Evolutionary conservation across 768 basidiomycete species (phyloP), one percentile per base, ranked within the genome.

Genomic region (Trametes gibbosa): DNA sequence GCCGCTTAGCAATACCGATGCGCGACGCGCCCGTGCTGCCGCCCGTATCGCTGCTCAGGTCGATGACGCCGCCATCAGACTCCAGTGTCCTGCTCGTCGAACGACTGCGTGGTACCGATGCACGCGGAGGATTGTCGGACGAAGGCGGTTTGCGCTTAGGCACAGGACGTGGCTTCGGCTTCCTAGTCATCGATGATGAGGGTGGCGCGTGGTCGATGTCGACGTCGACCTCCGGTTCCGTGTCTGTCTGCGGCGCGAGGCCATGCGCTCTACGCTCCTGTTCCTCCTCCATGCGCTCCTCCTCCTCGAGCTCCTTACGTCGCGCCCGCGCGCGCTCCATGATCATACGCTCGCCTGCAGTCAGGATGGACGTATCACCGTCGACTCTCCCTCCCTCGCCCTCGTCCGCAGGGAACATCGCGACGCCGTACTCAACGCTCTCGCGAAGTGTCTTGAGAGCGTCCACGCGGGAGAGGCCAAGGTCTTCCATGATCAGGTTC

Each of bases 401-500:
- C 10, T 78, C 74, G 29, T 76, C 79, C 41, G 84, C 87, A 0
- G 91, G 90, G 70, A 93, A 95, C 85, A 90, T 89, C 6, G 87
- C 85, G 8, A 87, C 86, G 0, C 95, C 95, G 68, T 93, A 97
- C 35, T 82, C 82, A 0, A 87, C 81, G 59, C 93, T 95, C 46
- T 90, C 86, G 27, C 84, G 79, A 49, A 95, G 71, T 5, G 90
- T 83, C 21, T 72, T 67, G 12, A 88, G 66, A 0, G 90, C 92
- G 43, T 77, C 76, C 0, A 71, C 66, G 2, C 77, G 77, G 41
- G 72, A 66, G 12, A 86, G 72, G 0, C 68, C 59, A 66, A 81
- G 81, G 69, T 98, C 95, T 58, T 89, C 79, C 76, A 84, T 84
- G 60, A 98, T 92, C n/a, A 98, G 82, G 23, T 81, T 77, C 40